Base-by-base conservation (phyloP, 805 yeast genomes). In the Blastobotrys parvus region DNA sequence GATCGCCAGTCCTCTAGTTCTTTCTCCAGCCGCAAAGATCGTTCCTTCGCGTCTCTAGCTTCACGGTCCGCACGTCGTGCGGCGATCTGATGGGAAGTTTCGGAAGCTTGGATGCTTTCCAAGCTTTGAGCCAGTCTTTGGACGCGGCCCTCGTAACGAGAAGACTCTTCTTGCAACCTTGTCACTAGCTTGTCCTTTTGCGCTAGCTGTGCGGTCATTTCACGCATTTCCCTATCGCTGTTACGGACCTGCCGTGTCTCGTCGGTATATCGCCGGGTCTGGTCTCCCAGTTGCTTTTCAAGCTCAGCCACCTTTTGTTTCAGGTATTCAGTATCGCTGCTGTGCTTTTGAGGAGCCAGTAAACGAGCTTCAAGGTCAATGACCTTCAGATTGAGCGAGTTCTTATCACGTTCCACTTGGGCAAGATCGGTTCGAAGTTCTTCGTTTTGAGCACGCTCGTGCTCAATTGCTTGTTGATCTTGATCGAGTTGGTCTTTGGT, bases 1-100 rank as follows among this genome's bases (percentile, higher is more conserved):
- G 45, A 45, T 44, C 51, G 54, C 59, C 59, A 55, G 17, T 50
- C 54, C 45, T 74, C 67, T 13, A 77, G 62, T 54, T 78, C 82
- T 46, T 65, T 69, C 55, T 78, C 80, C 47, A 77, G 57, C 38
- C 62, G 49, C 40, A 77, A 55, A 43, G 71, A 58, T 31, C 60
- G 62, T 53, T 77, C 81, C 44, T 70, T 69, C 47, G 69, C 61
- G 38, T 72, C 77, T 2, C 67, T 58, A 22, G 69, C 67, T 45
- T 76, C 82, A 42, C 84, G 67, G 45, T 71, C 71, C 1, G 71
- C 63, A 18, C 75, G 62, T 35, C 71, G 68, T 21, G 68, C 58
- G 38, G 57, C 53, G 44, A 65, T 45, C 35, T 62, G 54, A 39
- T 63, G 57, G 44, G 66, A 59, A 18, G 69, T 54, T 51, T 69